phyloP scores from a whole-genome alignment of 1,139 yeast genomes.

The Candida sanyaensis region DNA sequence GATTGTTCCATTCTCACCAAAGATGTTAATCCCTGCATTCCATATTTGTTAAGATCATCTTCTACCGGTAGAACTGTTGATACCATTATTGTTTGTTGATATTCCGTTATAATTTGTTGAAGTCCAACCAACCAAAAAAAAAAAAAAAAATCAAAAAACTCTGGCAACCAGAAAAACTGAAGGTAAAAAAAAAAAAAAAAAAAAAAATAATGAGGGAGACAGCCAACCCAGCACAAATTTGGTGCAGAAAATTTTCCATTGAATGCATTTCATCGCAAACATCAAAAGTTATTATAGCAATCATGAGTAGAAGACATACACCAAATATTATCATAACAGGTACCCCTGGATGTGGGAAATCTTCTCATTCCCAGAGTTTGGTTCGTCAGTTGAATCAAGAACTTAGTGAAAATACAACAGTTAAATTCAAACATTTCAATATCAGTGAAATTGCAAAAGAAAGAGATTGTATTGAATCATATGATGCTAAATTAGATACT shows the following conservation, averaged over 20 bases:
- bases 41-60: conserved; percentile 57
- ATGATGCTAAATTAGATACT: conserved; percentile 82
- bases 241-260: neutral
- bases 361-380: conserved; percentile 75
- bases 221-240: no score
- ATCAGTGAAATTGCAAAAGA: conserved; percentile 84
- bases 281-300: neutral
- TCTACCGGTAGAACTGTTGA: conserved; percentile 10
- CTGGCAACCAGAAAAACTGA: neutral
- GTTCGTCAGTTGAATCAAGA: conserved; percentile 47
- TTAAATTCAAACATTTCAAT: conserved; percentile 54
- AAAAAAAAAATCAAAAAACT: neutral
- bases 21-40: conserved; percentile 71
- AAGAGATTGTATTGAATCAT: conserved; percentile 76
- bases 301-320: conserved; percentile 40
- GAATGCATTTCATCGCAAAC: neutral
- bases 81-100: conserved; percentile 5
- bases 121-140: neutral
- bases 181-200: no score
- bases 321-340: conserved; percentile 94
- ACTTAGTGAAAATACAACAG: conserved; percentile 6
- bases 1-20: conserved; percentile 68
- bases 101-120: neutral
- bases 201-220: neutral
- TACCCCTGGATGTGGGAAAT: conserved; percentile 97